Base-by-base conservation (phyloP, 306 rosid genomes). In the Cucumis cinereus region DNA sequence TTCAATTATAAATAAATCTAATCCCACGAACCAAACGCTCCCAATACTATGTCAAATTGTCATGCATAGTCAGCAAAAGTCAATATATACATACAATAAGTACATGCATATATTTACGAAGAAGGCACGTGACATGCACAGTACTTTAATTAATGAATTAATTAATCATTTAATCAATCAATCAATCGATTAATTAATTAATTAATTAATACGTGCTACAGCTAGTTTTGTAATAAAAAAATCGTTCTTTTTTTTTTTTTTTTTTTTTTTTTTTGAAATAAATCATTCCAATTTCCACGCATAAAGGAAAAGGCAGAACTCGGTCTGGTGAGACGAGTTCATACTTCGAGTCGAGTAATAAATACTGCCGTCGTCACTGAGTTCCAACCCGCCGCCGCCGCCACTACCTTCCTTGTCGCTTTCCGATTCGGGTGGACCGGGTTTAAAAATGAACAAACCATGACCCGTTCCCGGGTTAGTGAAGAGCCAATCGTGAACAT, bases 401-500 rank as follows among this genome's bases (percentile, higher is more conserved):
- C n/a, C 20, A 54, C 74, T 43, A 6, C 74, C 89, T 28, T 92
- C 98, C 36, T 68, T 84, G 33, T 89, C 96, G 67, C 75, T 84
- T 38, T 87, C 98, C 6, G 41, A 41, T 2, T 88, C 96, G 0
- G 84, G 75, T 4, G 83, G 33, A 11, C 93, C 96, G 1, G 92
- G 87, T 81, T 91, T 93, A 84, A 93, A 93, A 49, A 93, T 86
- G 56, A 93, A 93, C 33, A 89, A n/a, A 0, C 98, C 98, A 5
- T 86, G 91, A 9, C 97, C 96, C 1, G 83, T 79, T 1, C 91
- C 92, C 1, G 88, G 72, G 13, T 47, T 81, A 33, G 86, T 78
- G 64, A 93, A 93, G 63, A 93, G 79, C 98, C 98, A 93, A 35
- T 89, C 96, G 55, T 89, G 87, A 2, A 93, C 98, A 66, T 93